Base-by-base conservation (phyloP, 371 early-diverging fungal species). In the Sporodiniella umbellata region DNA sequence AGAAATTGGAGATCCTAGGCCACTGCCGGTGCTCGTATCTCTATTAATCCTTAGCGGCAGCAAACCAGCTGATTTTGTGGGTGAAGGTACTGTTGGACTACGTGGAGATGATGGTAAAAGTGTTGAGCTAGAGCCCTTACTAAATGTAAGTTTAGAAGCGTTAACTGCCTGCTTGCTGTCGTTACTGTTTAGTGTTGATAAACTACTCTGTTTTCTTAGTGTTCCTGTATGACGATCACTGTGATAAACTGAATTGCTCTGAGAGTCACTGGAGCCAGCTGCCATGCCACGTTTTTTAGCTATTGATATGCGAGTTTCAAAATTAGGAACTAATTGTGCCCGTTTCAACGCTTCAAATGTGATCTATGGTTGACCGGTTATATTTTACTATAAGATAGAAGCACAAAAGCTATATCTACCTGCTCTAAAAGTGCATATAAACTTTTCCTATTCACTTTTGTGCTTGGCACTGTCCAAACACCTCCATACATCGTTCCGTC, bases 281-380 rank as follows among this genome's bases (percentile, higher is more conserved):
- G 54, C 25, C 8, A 76, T 56, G 17, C 74, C 77, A 30, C 74
- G 63, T 35, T 72, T 70, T 38, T 73, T 72, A 10, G 77, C 77
- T 30, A 77, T 38, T 2, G 73, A 68, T 26, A 77, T 72, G 11
- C 77, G 64, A 1, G 71, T 73, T 47, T 77, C 77, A 48, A 77
- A 77, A 44, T 77, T 77, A 14, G 77, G 77, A 6, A 77, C 77
- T 0, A 73, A 49, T 37, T 77, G 73, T 10, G 77, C 77, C 19
- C 77, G 60, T 30, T 73, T 77, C n/a, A 73, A 45, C 12, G 77
- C 77, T 51, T 77, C 77, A 54, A 73, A 73, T 3, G 77, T 77
- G 7, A 77, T 50, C 62, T 61, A 43, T 11, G 1, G 17, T 35
- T 7, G 3, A 43, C 19, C 17, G 21, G 21, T 40, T 40, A 37